phyloP scores from a whole-genome alignment of 2,329 filamentous ascomycete genomes.

The Phialophora tarda region DNA sequence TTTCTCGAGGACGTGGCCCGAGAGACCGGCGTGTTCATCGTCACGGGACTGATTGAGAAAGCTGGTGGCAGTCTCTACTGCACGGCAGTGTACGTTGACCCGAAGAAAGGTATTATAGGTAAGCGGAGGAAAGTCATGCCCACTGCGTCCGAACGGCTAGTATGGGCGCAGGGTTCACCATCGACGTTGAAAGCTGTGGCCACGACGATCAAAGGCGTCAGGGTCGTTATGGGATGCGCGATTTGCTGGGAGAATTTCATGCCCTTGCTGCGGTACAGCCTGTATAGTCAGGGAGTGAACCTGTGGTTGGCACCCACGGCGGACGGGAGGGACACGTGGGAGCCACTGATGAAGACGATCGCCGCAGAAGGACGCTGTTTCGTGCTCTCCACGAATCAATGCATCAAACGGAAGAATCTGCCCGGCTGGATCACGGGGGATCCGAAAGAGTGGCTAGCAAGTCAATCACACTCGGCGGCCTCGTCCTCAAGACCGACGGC shows the following conservation, averaged over 20 bases:
- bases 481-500: constrained; percentile 2
- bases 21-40: constrained; percentile 80
- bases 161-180: constrained; percentile 87
- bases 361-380: constrained; percentile 83
- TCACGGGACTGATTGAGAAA: constrained; percentile 79
- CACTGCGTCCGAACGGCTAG: constrained; percentile 79
- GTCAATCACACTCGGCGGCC: background rate
- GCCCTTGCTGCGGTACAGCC: constrained; percentile 79
- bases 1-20: constrained; percentile 75
- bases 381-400: constrained; percentile 86
- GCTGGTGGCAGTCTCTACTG: constrained; percentile 85
- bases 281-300: constrained; percentile 91
- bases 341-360: constrained; percentile 79
- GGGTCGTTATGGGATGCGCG: constrained; percentile 79
- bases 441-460: constrained; percentile 16
- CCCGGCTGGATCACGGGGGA: constrained; percentile 61
- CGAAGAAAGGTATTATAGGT: constrained; percentile 71
- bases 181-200: constrained; percentile 78
- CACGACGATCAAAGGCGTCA: constrained; percentile 77
- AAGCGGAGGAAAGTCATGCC: constrained; percentile 95
- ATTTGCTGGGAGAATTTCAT: constrained; percentile 99
- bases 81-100: constrained; percentile 79
- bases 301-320: constrained; percentile 90
- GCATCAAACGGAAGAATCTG: constrained; percentile 64
- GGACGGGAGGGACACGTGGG: constrained; percentile 82